Percentiles rank a stretch among this genome's conserved stretches.
Conservation (phyloP, 768 basidiomycete species). For the Tulasnella sp. region DNA sequence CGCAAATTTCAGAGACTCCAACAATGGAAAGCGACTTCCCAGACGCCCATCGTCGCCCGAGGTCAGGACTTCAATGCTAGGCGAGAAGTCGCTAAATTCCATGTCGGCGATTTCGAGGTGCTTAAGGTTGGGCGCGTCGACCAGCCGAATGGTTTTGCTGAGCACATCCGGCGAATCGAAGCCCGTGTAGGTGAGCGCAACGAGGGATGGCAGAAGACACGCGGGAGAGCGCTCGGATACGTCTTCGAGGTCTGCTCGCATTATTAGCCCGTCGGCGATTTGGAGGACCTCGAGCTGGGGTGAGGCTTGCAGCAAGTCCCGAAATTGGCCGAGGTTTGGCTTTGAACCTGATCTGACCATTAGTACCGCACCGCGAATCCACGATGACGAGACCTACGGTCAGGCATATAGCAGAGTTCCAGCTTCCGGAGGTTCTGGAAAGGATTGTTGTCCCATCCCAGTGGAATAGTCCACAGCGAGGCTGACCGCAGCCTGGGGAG, state of each 20-base stretch:
- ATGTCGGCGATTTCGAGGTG: background rate
- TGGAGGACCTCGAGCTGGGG: background rate
- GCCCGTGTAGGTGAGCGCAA: background rate
- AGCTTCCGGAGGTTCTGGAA: background rate
- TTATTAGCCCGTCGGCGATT: background rate
- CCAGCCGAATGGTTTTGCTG: background rate
- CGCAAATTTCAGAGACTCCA: background rate
- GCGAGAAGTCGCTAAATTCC: background rate
- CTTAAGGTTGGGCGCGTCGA: background rate
- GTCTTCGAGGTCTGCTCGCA: background rate
- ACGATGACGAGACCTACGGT: background rate
- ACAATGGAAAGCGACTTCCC: background rate
- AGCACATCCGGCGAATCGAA: background rate
- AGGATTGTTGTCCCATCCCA: background rate
- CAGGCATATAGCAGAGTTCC: conserved; percentile 2
- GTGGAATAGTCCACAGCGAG: background rate
- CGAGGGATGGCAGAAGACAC: background rate
- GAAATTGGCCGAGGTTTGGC: background rate
- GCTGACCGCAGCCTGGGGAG: background rate
- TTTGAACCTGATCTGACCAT: background rate
- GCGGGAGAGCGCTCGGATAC: background rate
- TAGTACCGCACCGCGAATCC: background rate
- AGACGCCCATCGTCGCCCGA: background rate
- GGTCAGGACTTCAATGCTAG: background rate
- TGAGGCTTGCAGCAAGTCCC: background rate